Percentiles rank a stretch among this genome's conserved stretches.
Conservation (phyloP, 352 stramenopile genomes). For the Phytophthora multivora region DNA sequence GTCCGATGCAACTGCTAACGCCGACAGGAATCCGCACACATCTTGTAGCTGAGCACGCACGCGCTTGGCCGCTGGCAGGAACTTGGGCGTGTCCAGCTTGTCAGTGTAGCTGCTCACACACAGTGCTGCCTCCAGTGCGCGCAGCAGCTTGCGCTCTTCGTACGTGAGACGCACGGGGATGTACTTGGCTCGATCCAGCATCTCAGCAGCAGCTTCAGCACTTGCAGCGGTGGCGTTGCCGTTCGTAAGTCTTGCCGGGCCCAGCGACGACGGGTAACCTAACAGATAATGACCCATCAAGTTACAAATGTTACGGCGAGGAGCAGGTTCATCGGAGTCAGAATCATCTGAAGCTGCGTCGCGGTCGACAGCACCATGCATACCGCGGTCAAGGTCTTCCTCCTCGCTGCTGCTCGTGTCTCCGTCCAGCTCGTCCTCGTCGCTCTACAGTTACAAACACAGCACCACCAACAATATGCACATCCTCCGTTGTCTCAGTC, state of each 20-base stretch:
- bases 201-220: slow-evolving; percentile 32
- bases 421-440: slow-evolving; percentile 51
- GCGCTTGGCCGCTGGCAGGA: slow-evolving; percentile 69
- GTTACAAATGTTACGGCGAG: slow-evolving; percentile 87
- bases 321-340: slow-evolving; percentile 41
- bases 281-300: slow-evolving; percentile 88
- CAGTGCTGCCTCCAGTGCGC: slow-evolving; percentile 93
- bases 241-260: slow-evolving; percentile 25
- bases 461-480: slow-evolving; percentile 9
- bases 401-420: slow-evolving; percentile 55
- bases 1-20: slow-evolving; percentile 91
- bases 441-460: slow-evolving; percentile 24
- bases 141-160: slow-evolving; percentile 94
- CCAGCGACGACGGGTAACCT: slow-evolving; percentile 57
- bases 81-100: slow-evolving; percentile 88
- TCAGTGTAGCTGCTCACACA: slow-evolving; percentile 94
- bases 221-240: slow-evolving; percentile 13
- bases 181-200: slow-evolving; percentile 94
- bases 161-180: slow-evolving; percentile 96
- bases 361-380: slow-evolving; percentile 27
- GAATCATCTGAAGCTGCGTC: slow-evolving; percentile 36
- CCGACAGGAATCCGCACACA: slow-evolving; percentile 91
- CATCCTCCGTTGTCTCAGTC: slow-evolving; percentile 12
- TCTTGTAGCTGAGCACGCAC: slow-evolving; percentile 91
- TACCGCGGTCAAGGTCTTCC: slow-evolving; percentile 39